phyloP scores from a whole-genome alignment of 2,329 filamentous ascomycete genomes.

The Pseudocercospora fuligena region DNA sequence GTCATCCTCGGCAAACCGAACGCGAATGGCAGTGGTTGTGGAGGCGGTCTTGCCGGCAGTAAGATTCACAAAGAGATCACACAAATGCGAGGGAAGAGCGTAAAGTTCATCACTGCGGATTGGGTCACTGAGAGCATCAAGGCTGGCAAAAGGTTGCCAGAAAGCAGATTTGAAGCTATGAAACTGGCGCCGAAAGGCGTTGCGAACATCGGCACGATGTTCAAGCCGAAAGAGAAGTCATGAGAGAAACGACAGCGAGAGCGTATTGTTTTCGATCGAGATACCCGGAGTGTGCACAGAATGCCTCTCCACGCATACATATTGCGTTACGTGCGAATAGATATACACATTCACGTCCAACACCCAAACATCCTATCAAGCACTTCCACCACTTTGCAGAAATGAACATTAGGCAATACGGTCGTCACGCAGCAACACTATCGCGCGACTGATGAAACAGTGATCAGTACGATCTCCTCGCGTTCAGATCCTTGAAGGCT shows the following conservation, averaged over 20 bases:
- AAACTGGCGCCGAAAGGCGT: conserved; percentile 67
- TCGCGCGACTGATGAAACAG: neutral
- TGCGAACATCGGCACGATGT: conserved; percentile 61
- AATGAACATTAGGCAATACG: neutral
- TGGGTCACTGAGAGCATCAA: conserved; percentile 89
- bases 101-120: conserved; percentile 80
- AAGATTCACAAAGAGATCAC: conserved; percentile 84
- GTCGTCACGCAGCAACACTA: neutral
- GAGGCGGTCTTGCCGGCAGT: conserved; percentile 74
- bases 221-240: conserved; percentile 26
- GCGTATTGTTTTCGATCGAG: conserved; percentile 15
- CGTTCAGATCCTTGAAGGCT: neutral
- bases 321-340: neutral
- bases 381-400: neutral
- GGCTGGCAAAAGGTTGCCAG: conserved; percentile 72
- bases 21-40: conserved; percentile 48
- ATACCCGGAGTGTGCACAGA: conserved; percentile 16
- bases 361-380: neutral
- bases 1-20: conserved; percentile 74
- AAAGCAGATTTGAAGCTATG: conserved; percentile 71
- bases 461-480: neutral
- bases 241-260: neutral
- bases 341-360: neutral
- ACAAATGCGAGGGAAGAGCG: conserved; percentile 67
- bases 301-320: conserved; percentile 17